phyloP scores from a whole-genome alignment of 192 early-diverging fungal species.

The Umbelopsis isabellina region DNA sequence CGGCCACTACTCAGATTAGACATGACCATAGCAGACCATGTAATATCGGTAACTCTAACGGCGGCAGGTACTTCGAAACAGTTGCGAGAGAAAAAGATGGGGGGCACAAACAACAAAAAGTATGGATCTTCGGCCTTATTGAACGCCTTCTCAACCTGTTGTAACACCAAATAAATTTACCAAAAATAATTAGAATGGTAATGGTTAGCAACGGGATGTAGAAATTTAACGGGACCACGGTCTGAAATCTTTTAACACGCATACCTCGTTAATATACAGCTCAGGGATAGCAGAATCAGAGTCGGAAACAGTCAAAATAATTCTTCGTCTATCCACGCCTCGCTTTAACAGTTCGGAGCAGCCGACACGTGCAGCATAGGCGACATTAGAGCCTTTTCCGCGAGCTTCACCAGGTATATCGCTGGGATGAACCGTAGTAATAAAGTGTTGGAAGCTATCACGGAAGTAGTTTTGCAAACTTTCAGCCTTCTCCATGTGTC shows the following conservation, averaged over 20 bases:
- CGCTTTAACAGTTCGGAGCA: conserved; percentile 35
- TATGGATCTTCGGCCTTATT: conserved; percentile 49
- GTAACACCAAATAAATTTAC: conserved; percentile 24
- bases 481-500: conserved; percentile 57
- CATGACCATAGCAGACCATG: conserved; percentile 77
- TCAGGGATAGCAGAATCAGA: conserved; percentile 76
- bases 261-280: conserved; percentile 61
- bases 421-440: conserved; percentile 69
- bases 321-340: conserved; percentile 51
- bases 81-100: conserved; percentile 63
- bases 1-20: conserved; percentile 66
- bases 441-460: conserved; percentile 67
- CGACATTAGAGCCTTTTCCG: conserved; percentile 75
- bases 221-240: not conserved
- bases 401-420: conserved; percentile 69
- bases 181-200: conserved; percentile 12
- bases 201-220: conserved; percentile 8
- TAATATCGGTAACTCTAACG: conserved; percentile 72
- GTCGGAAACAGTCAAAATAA: conserved; percentile 74
- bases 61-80: conserved; percentile 69
- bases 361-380: conserved; percentile 60
- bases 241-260: conserved; percentile 8
- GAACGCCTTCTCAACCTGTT: conserved; percentile 44
- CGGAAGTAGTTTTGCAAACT: conserved; percentile 56
- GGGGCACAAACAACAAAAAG: conserved; percentile 45